Base-by-base conservation (phyloP, 2,329 filamentous ascomycete species). In the Sclerotinia glacialis region DNA sequence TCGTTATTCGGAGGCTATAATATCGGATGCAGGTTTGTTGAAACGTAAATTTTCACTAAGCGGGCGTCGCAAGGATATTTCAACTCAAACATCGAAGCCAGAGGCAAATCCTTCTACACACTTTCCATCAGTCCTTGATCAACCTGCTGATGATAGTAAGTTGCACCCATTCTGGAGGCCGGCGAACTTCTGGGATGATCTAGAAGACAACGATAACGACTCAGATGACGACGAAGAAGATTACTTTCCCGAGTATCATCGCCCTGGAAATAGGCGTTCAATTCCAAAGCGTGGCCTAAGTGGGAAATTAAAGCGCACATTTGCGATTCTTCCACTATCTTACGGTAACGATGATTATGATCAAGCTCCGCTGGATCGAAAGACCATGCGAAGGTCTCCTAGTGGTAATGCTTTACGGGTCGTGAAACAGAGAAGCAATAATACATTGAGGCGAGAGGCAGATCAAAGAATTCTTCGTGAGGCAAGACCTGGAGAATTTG, bases 81-180 rank as follows among this genome's bases (percentile, higher is more conserved):
- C 71, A 49, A 74, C 69, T 7, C 74, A 75, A 53, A 72, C 71
- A 9, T 69, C 72, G 2, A 71, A 71, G 64, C 67, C 62, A 7
- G 67, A 69, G 59, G 72, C 71, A 12, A 75, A 73, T 67, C 70
- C 69, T n/a, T 68, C 68, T 7, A 69, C 72, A 14, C 71, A 77
- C 16, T 82, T 81, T 68, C 79, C 80, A 2, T 78, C 79, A 3
- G 76, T 78, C 4, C 79, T 82, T 8, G 80, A 82, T 37, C 75
- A 77, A 28, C 84, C 82, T 1, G 75, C 79, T 2, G 85, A 89
- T 55, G 81, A 81, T 49, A 79, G 80, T 56, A 85, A 81, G 69
- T 76, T 88, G 18, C 86, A 89, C 74, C 85, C 86, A 0, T 83
- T 83, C 72, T 89, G 86, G 86, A 80, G 83, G 8, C 86, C 86